These are phyloP conservation scores for Spizellomyces punctatus DNA, from an alignment of 192 early-diverging fungal species.

Conservation along the genomic window DNA sequence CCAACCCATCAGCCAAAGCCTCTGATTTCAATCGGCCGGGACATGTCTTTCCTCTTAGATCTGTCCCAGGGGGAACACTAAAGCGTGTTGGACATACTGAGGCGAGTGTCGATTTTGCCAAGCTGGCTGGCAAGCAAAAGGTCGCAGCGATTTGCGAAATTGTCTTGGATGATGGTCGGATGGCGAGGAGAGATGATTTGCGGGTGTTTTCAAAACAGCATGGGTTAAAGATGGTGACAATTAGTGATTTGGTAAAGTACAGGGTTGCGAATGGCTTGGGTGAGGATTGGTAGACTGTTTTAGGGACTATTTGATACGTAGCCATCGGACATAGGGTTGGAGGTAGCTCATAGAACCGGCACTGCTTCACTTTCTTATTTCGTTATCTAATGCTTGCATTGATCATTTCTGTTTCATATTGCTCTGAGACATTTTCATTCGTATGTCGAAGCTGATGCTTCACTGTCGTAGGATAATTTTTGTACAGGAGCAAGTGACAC, in stretches of 20 bases:
- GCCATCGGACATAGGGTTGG: too few relatives aligned
- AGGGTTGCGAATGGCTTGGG: constrained; percentile 52
- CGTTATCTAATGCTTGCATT: too few relatives aligned
- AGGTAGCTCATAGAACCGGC: too few relatives aligned
- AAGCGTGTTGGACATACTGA: constrained; percentile 95
- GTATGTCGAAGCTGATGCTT: too few relatives aligned
- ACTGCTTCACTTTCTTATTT: too few relatives aligned
- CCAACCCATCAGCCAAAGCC: constrained; percentile 63
- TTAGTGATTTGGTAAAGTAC: constrained; percentile 83
- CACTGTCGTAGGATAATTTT: too few relatives aligned
- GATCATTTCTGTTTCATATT: not conserved
- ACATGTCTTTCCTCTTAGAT: constrained; percentile 92
- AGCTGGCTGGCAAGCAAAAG: constrained; percentile 75
- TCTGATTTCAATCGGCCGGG: constrained; percentile 86
- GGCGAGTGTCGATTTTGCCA: constrained; percentile 84
- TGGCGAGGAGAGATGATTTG: constrained; percentile 95
- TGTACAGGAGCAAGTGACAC: too few relatives aligned
- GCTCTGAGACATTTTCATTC: not conserved
- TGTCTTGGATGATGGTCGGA: constrained; percentile 86
- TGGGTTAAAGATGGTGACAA: constrained; percentile 84
- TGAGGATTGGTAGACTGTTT: constrained; percentile 23
- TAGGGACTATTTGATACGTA: not conserved
- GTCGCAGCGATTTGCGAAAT: constrained; percentile 94
- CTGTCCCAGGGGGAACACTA: constrained; percentile 78
- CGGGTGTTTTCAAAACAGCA: constrained; percentile 81